Evolutionary conservation across 345 rosid species (phyloP), one percentile per base, ranked within the genome.

Genomic region (Rhodamnia argentea): DNA sequence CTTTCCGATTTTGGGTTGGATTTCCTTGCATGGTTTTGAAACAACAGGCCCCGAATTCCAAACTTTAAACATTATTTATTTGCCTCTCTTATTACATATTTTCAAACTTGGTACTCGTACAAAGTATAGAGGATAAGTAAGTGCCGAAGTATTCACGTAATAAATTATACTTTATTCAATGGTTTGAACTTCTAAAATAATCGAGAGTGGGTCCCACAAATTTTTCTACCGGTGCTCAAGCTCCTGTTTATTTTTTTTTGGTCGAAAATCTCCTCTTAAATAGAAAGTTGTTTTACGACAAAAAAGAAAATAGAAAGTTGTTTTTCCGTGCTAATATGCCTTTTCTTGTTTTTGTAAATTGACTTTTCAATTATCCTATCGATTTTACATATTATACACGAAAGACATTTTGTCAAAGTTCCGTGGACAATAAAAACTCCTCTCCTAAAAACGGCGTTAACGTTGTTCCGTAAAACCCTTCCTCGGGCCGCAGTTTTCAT

Each of bases 111-210:
- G 40, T 6, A 60, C 9, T 5, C 11, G 6, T 3, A 62, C 40
- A 14, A 29, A 13, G 20, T 62, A 62, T 2, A 1, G 1, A 16
- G 4, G 6, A 7, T 10, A 2, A 0, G 3, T 29, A 2, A 62
- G 22, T 14, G 1, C 13, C 6, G 29, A 13, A 60, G 2, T 29
- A 13, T n/a, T 60, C 24, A 26, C 8, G n/a, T 13, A 27, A 62
- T 62, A 14, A 14, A 29, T 62, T 7, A 62, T 13, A n/a, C 6
- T 13, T 60, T 12, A 60, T 60, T 13, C 5, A 27, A 6, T 14
- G 10, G 13, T 27, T 27, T 52, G 13, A 52, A 52, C 54, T 52
- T 13, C 4, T 5, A 52, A 13, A 52, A 14, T 15, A 5, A 4
- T 13, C 1, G 54, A 13, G 15, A 52, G 54, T 52, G 6, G 6